Conservation (phyloP, 2,329 filamentous ascomycete genomes). For the Lecanicillium sp. region DNA sequence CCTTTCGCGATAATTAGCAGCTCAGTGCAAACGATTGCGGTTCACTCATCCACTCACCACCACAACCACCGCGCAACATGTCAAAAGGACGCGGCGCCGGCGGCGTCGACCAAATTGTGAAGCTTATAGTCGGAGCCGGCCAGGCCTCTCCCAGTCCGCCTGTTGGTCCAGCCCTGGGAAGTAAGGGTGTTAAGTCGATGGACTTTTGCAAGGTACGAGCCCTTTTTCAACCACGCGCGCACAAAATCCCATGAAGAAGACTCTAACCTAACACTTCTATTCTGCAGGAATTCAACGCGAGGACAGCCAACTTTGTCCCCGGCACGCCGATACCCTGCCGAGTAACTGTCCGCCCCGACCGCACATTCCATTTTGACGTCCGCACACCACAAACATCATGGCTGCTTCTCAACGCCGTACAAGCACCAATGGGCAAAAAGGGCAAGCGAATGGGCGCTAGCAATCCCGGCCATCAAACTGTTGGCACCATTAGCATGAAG, state of each 20-base stretch:
- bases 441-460: slow-evolving; percentile 70
- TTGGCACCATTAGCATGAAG: slow-evolving; percentile 86
- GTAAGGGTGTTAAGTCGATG: slow-evolving; percentile 98
- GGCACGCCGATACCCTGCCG: slow-evolving; percentile 86
- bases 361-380: slow-evolving; percentile 86
- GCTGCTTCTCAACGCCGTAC: slow-evolving; percentile 76
- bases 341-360: slow-evolving; percentile 86
- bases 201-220: slow-evolving; percentile 88
- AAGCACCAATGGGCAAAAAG: slow-evolving; percentile 62
- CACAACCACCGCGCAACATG: slow-evolving; percentile 29
- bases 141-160: slow-evolving; percentile 92
- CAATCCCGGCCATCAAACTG: slow-evolving; percentile 64
- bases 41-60: slow-evolving; percentile 12
- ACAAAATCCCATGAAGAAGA: too few species aligned
- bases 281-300: slow-evolving; percentile 85
- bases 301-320: slow-evolving; percentile 72
- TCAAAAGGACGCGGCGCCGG: slow-evolving; percentile 38
- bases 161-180: slow-evolving; percentile 90
- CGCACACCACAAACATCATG: slow-evolving; percentile 93
- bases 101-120: slow-evolving; percentile 68
- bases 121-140: slow-evolving; percentile 93
- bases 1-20: not conserved
- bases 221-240: not conserved
- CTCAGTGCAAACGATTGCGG: not conserved
- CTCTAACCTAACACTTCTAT: slow-evolving; percentile 10